Evolutionary conservation across 441 rosid genomes (phyloP), one percentile per base, ranked within the genome.

Genomic region (Jatropha podagrica): DNA sequence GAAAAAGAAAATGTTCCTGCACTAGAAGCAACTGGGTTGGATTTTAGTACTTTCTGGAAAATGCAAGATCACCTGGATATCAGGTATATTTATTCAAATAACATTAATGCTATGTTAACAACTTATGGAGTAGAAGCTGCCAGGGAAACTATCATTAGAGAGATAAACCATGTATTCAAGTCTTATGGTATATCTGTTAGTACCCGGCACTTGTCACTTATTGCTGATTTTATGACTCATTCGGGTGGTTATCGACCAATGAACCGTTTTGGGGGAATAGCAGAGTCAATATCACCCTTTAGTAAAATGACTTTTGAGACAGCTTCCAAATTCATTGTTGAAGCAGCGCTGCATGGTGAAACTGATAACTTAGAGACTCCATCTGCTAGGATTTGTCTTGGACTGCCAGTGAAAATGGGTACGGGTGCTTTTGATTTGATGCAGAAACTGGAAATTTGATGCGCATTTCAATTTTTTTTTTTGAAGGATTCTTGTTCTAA

Each of bases 41-140:
- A 96, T 78, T 89, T 96, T 61, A 71, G 72, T 14, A 83, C 94
- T 0, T 83, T 94, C 55, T 89, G 97, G 98, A 61, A 82, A 77
- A 79, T 88, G 82, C 92, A 90, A 83, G 98, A 91, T 72, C 67
- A 71, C 67, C 89, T 96, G 65, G 99, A 96, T 74, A 79, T 86
- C 37, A 86, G 95, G 77, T 96, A 92, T 62, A 60, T 96, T 51
- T 96, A 94, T 82, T 87, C 94, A 83, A 96, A 94, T 77, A 83
- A 79, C 86, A 84, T 96, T 71, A 91, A 92, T 54, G 91, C 88
- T 6, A 89, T 96, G 88, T 89, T 92, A 44, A 86, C 81, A 51
- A 88, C 91, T 5, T 94, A 85, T 27, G 99, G 98, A 32, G 95
- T 96, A 9, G 99, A 94, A 85, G 97, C 98, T 12, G 98, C 99